Conservation (phyloP, 2,329 filamentous ascomycete species). For the Pseudogymnoascus sp. region DNA sequence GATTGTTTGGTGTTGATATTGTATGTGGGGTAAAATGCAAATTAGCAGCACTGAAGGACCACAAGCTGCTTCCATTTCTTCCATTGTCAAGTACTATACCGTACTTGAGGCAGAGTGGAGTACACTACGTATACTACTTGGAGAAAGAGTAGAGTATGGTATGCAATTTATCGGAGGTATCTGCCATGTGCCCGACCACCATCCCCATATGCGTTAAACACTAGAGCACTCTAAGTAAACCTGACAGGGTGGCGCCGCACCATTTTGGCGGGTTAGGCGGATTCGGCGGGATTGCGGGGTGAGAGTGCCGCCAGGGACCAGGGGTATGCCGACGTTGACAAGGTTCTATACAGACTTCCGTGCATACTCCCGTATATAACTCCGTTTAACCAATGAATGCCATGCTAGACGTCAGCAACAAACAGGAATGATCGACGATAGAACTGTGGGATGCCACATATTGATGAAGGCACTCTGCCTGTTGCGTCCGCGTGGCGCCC, state of each 20-base stretch:
- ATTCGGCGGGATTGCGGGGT: conserved; percentile 3
- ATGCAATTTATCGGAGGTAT: neutral
- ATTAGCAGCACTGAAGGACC: neutral
- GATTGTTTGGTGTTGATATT: neutral
- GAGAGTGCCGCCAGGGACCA: conserved; percentile 1
- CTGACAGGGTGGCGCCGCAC: neutral
- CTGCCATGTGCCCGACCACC: neutral
- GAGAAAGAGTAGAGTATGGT: neutral
- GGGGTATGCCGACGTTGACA: conserved; percentile 2
- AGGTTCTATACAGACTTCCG: neutral
- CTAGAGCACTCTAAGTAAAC: neutral
- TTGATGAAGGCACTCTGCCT: neutral
- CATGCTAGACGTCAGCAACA: neutral
- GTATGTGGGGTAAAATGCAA: neutral
- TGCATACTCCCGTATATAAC: conserved; percentile 1
- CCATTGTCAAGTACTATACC: neutral
- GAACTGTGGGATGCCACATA: neutral
- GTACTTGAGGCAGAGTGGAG: neutral
- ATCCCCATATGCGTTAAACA: neutral
- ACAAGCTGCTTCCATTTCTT: neutral
- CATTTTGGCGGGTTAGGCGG: neutral
- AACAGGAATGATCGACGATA: neutral
- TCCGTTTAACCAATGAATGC: neutral
- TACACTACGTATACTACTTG: neutral
- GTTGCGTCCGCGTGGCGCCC: conserved; percentile 2